Percentiles rank a stretch among this genome's conserved stretches.
Conservation (phyloP, 176 grass and related monocot genomes). For the Triticum timopheevii region DNA sequence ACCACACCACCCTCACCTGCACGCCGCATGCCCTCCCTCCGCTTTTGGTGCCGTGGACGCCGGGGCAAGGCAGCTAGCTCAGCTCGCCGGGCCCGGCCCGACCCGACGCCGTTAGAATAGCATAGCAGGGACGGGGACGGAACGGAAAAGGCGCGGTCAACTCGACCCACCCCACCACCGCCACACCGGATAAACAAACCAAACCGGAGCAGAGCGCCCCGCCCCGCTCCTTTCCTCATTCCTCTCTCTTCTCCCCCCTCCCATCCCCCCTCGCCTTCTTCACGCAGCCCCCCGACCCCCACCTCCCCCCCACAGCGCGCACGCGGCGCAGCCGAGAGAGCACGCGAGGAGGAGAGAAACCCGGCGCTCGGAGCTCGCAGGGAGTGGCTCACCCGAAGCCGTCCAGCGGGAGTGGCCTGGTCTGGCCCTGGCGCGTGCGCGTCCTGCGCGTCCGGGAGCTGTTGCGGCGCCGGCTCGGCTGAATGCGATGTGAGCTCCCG, state of each 20-base stretch:
- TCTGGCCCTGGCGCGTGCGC: not conserved
- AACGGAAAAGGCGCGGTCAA: constrained; percentile 57
- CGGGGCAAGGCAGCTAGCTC: constrained; percentile 33
- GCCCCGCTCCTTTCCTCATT: constrained; percentile 19
- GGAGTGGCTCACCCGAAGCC: not conserved
- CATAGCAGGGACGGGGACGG: not conserved
- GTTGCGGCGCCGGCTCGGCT: not conserved
- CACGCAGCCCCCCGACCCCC: not conserved
- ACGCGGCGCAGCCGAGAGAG: not conserved
- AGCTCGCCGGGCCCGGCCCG: not conserved
- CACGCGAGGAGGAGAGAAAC: not conserved
- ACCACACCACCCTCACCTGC: not conserved
- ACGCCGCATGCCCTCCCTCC: not conserved
- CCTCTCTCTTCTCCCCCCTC: not conserved
- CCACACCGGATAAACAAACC: constrained; percentile 57
- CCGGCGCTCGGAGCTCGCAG: not conserved
- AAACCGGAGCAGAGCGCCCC: constrained; percentile 19
- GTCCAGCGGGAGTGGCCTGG: not conserved
- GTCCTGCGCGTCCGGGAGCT: not conserved
- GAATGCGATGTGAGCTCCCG: constrained; percentile 53
- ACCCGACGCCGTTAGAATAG: constrained; percentile 38
- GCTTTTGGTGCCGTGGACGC: constrained; percentile 43
- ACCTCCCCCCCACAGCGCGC: not conserved
- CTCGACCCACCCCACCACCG: constrained; percentile 26
- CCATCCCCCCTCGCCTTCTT: not conserved